phyloP scores from a whole-genome alignment of 768 basidiomycete genomes.

The Russula sp. region DNA sequence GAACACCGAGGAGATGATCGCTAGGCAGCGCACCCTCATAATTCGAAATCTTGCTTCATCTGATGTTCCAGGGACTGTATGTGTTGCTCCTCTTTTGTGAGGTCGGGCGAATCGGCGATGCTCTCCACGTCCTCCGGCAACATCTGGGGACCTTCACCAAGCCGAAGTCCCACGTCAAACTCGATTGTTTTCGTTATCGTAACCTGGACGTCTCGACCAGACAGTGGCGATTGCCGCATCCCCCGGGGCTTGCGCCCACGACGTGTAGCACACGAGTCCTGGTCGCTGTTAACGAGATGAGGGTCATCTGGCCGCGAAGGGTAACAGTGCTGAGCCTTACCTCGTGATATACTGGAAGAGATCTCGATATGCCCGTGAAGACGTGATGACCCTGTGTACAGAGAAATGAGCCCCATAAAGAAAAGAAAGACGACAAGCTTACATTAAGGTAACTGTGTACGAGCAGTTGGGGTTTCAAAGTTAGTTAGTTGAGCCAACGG shows the following conservation, averaged over 20 bases:
- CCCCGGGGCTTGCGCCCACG: conserved; percentile 6
- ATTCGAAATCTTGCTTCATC: conserved; percentile 16
- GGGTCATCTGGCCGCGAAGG: background rate
- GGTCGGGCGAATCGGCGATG: background rate
- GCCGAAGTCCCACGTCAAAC: conserved; percentile 15
- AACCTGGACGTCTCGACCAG: conserved; percentile 10
- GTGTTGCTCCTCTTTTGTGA: conserved; percentile 7
- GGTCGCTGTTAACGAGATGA: conserved; percentile 1
- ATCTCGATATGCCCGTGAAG: conserved; percentile 19
- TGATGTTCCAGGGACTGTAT: conserved; percentile 13
- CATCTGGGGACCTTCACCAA: background rate
- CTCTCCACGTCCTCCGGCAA: background rate
- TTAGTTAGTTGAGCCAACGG: background rate
- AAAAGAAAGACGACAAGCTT: background rate
- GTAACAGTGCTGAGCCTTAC: background rate
- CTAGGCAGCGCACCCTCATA: conserved; percentile 1
- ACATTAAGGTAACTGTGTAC: conserved; percentile 13
- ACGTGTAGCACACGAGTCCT: background rate
- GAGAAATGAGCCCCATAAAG: background rate
- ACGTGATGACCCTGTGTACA: conserved; percentile 12
- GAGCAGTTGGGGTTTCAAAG: background rate
- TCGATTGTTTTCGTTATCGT: conserved; percentile 17
- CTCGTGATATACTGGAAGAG: conserved; percentile 19
- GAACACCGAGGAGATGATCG: background rate
- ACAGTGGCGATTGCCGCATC: background rate